Base-by-base conservation (phyloP, 225 moss, liverwort and hornwort species). In the Pseudisothecium myosuroides region DNA sequence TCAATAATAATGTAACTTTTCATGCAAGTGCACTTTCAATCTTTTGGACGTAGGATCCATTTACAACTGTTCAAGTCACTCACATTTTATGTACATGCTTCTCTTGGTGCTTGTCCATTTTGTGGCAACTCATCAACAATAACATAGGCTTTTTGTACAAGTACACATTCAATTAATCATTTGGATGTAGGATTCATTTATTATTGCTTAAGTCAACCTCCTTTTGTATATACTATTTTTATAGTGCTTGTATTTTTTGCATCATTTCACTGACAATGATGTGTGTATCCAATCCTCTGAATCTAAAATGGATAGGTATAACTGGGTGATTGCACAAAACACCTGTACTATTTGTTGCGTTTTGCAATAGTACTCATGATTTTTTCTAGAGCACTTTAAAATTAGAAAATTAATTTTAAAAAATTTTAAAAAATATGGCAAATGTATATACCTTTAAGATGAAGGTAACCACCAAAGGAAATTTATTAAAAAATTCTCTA, bases 231-330 rank as follows among this genome's bases (percentile, higher is more conserved):
- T 2, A 72, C 3, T 17, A 8, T 10, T 43, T 43, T 28, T 3
- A 17, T 28, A 43, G 16, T 43, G 3, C 10, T 9, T 43, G 27
- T 43, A 15, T 15, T 43, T 66, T 12, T 72, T 43, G 27, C 0
- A 3, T 72, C 43, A 27, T 43, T 43, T 72, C 16, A 43, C 27
- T 2, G 0, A 43, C 43, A 72, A 26, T 24, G 27, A 72, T 2
- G 0, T 43, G 45, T 8, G 6, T 45, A 28, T 73, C 10, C 27
- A 28, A 17, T 45, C 27, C 1, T 43, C 0, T 15, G 3, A 41
- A 69, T 39, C 0, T 39, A 8, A 71, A 71, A 41, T 41, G 9
- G n/a, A n/a, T n/a, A n/a, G n/a, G n/a, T n/a, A n/a, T n/a, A n/a
- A n/a, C n/a, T n/a, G n/a, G n/a, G n/a, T n/a, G n/a, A n/a, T n/a